A percentile compares a stretch with the other conserved stretches of the same genome.
Conservation (phyloP, 2,329 filamentous ascomycete species). For the Trichoderma sp. region DNA sequence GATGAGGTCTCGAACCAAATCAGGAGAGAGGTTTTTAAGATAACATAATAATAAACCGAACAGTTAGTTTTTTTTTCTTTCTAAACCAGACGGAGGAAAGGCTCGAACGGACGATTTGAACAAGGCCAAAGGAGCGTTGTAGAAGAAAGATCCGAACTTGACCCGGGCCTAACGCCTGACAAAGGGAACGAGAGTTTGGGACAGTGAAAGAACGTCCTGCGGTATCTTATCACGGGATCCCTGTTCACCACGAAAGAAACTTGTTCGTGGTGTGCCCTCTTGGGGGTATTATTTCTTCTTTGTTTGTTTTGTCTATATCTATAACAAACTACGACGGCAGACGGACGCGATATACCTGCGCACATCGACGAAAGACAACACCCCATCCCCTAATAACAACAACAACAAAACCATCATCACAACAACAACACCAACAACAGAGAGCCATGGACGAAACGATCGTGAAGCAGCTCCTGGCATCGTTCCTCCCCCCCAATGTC, state of each 20-base stretch:
- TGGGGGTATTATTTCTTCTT: background rate
- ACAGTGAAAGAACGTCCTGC: background rate
- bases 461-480: slow-evolving; percentile 37
- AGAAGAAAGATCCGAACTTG: background rate
- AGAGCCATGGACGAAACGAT: slow-evolving; percentile 33
- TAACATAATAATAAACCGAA: background rate
- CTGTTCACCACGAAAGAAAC: background rate
- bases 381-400: background rate
- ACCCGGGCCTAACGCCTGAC: background rate
- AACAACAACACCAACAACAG: background rate
- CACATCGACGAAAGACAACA: background rate
- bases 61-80: background rate
- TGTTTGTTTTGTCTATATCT: background rate
- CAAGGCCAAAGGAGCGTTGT: background rate
- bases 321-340: background rate
- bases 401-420: background rate
- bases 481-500: slow-evolving; percentile 46
- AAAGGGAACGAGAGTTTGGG: background rate
- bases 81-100: background rate
- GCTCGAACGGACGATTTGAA: background rate
- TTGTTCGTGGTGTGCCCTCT: background rate
- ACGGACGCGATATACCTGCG: background rate
- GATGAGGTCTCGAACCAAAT: background rate
- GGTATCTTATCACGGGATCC: slow-evolving; percentile 2
- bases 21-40: background rate